Evolutionary conservation across 768 basidiomycete species (phyloP).

Genomic region (Rhizopogon roseolus): DNA sequence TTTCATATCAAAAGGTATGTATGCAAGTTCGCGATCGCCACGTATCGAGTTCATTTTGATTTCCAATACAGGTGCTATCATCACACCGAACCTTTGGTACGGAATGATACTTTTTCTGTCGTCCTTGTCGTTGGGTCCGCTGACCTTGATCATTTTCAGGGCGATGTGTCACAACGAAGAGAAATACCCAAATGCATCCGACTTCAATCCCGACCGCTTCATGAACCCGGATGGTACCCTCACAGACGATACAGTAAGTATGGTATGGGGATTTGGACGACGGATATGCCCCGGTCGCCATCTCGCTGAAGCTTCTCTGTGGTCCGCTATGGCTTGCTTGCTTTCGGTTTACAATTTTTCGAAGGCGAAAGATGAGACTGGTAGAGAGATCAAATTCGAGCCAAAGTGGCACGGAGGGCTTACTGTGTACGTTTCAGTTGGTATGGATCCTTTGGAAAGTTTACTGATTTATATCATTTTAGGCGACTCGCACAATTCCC

Average conservation of each 20-base stretch:
- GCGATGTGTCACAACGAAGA: slow-evolving; percentile 18
- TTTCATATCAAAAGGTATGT: slow-evolving; percentile 2
- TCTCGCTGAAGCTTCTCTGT: slow-evolving; percentile 31
- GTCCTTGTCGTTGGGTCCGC: not conserved
- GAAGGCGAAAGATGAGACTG: slow-evolving; percentile 3
- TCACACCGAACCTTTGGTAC: slow-evolving; percentile 3
- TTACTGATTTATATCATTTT: not conserved
- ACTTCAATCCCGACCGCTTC: slow-evolving; percentile 33
- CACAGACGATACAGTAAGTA: not conserved
- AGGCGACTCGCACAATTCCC: slow-evolving; percentile 10
- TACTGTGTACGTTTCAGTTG: slow-evolving; percentile 7
- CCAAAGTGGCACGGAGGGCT: not conserved
- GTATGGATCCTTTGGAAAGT: not conserved
- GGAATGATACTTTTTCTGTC: not conserved
- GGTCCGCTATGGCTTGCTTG: slow-evolving; percentile 6
- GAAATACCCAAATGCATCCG: slow-evolving; percentile 33
- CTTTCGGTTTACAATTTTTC: slow-evolving; percentile 5
- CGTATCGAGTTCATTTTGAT: not conserved
- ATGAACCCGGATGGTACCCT: slow-evolving; percentile 6
- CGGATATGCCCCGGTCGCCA: slow-evolving; percentile 35
- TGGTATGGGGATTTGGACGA: slow-evolving; percentile 32
- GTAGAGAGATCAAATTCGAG: slow-evolving; percentile 2
- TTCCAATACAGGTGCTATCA: not conserved
- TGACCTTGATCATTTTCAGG: slow-evolving; percentile 6
- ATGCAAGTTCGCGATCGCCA: not conserved